Evolutionary conservation across 73 alveolate genomes (phyloP).

Genomic region (Paraurostyla sp.): DNA sequence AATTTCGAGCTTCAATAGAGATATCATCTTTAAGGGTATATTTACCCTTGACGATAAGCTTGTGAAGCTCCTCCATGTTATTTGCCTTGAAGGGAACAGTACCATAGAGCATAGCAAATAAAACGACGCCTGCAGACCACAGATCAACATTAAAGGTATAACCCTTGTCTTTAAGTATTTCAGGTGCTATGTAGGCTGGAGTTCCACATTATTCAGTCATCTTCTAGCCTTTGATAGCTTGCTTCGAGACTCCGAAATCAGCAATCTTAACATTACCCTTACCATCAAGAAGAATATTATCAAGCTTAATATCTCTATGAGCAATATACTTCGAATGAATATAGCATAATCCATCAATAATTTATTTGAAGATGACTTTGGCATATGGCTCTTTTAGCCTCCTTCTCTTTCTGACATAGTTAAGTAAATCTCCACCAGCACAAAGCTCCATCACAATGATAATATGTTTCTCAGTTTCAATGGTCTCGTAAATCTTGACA

Average conservation of each 20-base stretch:
- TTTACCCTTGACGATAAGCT: constrained; percentile 79
- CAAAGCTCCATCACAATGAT: constrained; percentile 94
- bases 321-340: constrained; percentile 90
- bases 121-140: constrained; percentile 97
- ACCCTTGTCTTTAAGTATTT: constrained; percentile 96
- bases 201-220: constrained; percentile 98
- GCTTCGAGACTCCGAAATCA: constrained; percentile 97
- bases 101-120: constrained; percentile 94
- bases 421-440: constrained; percentile 95
- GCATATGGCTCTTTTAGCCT: constrained; percentile 90
- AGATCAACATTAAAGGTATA: constrained; percentile 97
- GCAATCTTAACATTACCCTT: constrained; percentile 92
- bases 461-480: constrained; percentile 93
- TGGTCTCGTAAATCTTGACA: constrained; percentile 90
- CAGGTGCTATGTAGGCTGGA: constrained; percentile 99
- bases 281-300: constrained; percentile 94
- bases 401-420: constrained; percentile 92
- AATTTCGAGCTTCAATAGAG: constrained; percentile 79
- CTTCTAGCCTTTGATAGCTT: constrained; percentile 83
- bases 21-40: constrained; percentile 82
- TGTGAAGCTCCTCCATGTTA: constrained; percentile 92
- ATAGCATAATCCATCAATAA: constrained; percentile 87
- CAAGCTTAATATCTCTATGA: constrained; percentile 98
- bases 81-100: constrained; percentile 97
- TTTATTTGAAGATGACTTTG: constrained; percentile 89